These are phyloP conservation scores for Cryptosporidium sp. DNA, from an alignment of 169 alveolate species.

Conservation along the genomic window DNA sequence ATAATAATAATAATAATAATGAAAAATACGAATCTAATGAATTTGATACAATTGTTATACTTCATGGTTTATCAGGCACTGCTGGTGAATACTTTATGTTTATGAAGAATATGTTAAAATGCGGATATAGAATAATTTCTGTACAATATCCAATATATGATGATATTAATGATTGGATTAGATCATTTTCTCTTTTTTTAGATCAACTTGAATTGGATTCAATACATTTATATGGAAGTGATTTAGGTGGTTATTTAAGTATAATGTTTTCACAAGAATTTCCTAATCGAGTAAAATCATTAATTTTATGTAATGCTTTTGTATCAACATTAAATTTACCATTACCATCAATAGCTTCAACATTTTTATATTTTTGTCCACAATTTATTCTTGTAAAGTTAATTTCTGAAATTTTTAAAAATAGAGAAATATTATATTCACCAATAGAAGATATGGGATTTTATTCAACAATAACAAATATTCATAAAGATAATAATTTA, in stretches of 20 bases:
- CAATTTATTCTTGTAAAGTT: conserved; percentile 44
- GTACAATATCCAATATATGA: conserved; percentile 49
- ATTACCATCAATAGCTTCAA: conserved; percentile 56
- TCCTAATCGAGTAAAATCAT: conserved; percentile 64
- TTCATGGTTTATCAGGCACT: conserved; percentile 70
- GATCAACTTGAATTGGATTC: conserved; percentile 27
- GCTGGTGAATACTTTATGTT: conserved; percentile 68
- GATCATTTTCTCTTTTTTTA: conserved; percentile 49
- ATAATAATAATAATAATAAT: not conserved
- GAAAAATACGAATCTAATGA: not conserved
- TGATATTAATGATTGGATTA: conserved; percentile 39
- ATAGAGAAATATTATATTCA: conserved; percentile 1
- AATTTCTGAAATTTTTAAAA: conserved; percentile 60
- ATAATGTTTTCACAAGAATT: conserved; percentile 34
- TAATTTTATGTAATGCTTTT: conserved; percentile 59
- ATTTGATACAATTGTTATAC: conserved; percentile 5
- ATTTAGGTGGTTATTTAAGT: conserved; percentile 62
- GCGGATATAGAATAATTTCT: conserved; percentile 56
- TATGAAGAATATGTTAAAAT: conserved; percentile 27
- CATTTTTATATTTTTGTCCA: conserved; percentile 61
- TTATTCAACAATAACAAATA: not conserved
- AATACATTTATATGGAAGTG: conserved; percentile 63
- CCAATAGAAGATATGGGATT: conserved; percentile 32
- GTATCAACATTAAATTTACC: conserved; percentile 49
- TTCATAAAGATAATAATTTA: not conserved